Conservation (phyloP, 2,329 filamentous ascomycete genomes). For the Pestalotiopsis sp. region DNA sequence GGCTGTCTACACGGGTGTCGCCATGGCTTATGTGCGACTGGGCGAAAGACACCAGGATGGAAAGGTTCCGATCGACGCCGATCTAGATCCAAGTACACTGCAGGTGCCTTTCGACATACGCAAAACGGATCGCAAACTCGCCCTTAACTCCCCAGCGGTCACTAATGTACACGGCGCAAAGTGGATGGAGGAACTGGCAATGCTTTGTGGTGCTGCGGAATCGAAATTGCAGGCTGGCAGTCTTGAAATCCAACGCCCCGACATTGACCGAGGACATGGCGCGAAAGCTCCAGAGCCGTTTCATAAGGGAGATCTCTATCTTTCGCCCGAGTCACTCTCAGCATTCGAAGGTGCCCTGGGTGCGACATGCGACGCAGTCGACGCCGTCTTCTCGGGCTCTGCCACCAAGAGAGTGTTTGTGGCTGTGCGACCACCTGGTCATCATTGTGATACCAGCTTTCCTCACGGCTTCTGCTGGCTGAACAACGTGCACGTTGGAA, state of each 20-base stretch:
- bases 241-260: conserved; percentile 70
- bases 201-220: conserved; percentile 82
- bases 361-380: conserved; percentile 90
- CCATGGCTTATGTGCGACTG: conserved; percentile 87
- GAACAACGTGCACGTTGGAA: conserved; percentile 97
- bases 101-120: conserved; percentile 80
- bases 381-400: conserved; percentile 70
- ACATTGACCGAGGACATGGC: conserved; percentile 56
- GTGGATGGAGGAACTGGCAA: conserved; percentile 91
- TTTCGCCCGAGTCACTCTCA: conserved; percentile 82
- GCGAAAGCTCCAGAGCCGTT: conserved; percentile 54
- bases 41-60: conserved; percentile 79
- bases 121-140: conserved; percentile 73
- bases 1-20: conserved; percentile 79
- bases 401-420: conserved; percentile 83
- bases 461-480: conserved; percentile 98
- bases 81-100: conserved; percentile 55
- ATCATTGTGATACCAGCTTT: conserved; percentile 88
- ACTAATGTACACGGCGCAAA: conserved; percentile 88
- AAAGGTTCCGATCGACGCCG: conserved; percentile 66
- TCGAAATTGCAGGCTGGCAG: conserved; percentile 78
- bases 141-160: conserved; percentile 75
- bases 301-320: conserved; percentile 88
- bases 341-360: conserved; percentile 91
- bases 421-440: conserved; percentile 87